Base-by-base conservation (phyloP, 2,329 filamentous ascomycete genomes). In the Clathrospora elynae region DNA sequence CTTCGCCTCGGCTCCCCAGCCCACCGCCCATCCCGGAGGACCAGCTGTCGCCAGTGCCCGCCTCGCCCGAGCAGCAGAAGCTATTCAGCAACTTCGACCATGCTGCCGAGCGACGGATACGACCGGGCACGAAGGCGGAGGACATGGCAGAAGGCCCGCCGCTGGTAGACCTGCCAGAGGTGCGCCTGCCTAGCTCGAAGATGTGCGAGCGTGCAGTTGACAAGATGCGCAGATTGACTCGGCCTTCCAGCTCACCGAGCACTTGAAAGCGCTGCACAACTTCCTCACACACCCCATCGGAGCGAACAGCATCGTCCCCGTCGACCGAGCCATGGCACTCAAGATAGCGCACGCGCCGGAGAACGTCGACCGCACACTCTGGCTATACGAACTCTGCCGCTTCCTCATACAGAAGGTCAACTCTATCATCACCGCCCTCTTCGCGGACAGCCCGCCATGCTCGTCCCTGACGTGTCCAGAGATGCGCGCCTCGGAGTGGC, bases 401-500 rank as follows among this genome's bases (percentile, higher is more conserved):
- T 96, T 97, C 69, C 84, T 99, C 46, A 95, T 92, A 38, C 87
- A 92, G 55, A 91, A 96, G 73, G 92, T 90, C 68, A 99, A 99
- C 75, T 84, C 85, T 51, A 82, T 99, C 42, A 88, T 97, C 55
- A 85, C 96, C 46, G 90, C 89, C 52, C 92, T 99, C 63, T 90
- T 99, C 61, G 88, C 90, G 67, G 93, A 97, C 71, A 80, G 79
- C 29, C 92, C 92, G 5, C 86, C 92, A 3, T 99, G 93, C 74
- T 96, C 90, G 46, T 82, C 88, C 10, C 78, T 80, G 52, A 96
- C 93, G 1, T 99, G 93, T 64, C 90, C 91, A 20, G 93, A 99
- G 73, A 99, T 99, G 93, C 90, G 93, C 65, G 93, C 93, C 2
- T 93, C 88, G 19, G 92, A 99, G 75, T 99, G 93, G 93, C 93